These are phyloP conservation scores for Babesia gibsoni DNA, from an alignment of 169 alveolate genomes.

Conservation along the genomic window DNA sequence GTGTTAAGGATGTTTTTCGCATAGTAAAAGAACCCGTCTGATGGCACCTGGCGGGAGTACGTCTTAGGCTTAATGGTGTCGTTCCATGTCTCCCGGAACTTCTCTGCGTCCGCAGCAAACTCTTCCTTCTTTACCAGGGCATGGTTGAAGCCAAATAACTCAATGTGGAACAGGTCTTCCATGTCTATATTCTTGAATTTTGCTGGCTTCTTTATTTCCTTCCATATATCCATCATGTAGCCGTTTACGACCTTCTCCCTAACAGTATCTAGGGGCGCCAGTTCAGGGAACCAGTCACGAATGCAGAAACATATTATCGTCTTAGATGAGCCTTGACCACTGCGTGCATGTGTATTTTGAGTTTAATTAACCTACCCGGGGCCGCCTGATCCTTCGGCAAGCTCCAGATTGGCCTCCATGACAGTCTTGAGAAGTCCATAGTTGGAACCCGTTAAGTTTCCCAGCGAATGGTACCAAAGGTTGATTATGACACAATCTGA, in stretches of 20 bases:
- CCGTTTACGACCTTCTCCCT: constrained; percentile 69
- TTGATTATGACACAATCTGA: constrained; percentile 86
- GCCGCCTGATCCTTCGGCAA: constrained; percentile 58
- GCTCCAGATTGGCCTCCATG: constrained; percentile 82
- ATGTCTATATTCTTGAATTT: constrained; percentile 26
- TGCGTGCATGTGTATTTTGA: not conserved
- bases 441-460: constrained; percentile 85
- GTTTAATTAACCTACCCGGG: constrained; percentile 16
- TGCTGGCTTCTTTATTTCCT: constrained; percentile 73
- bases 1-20: constrained; percentile 72
- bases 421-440: constrained; percentile 86
- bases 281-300: constrained; percentile 78
- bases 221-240: constrained; percentile 78
- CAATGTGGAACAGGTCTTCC: constrained; percentile 63
- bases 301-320: constrained; percentile 65
- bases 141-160: constrained; percentile 78
- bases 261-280: constrained; percentile 72
- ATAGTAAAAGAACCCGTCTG: constrained; percentile 84
- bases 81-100: constrained; percentile 65
- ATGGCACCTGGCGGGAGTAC: constrained; percentile 82
- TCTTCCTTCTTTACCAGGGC: constrained; percentile 70
- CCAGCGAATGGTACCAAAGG: constrained; percentile 83
- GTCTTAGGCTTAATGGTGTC: constrained; percentile 63
- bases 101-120: constrained; percentile 69
- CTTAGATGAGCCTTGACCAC: constrained; percentile 12